Evolutionary conservation across 495 filamentous ascomycete genomes (phyloP), one percentile per base, ranked within the genome.

Genomic region (Penicillium steckii): DNA sequence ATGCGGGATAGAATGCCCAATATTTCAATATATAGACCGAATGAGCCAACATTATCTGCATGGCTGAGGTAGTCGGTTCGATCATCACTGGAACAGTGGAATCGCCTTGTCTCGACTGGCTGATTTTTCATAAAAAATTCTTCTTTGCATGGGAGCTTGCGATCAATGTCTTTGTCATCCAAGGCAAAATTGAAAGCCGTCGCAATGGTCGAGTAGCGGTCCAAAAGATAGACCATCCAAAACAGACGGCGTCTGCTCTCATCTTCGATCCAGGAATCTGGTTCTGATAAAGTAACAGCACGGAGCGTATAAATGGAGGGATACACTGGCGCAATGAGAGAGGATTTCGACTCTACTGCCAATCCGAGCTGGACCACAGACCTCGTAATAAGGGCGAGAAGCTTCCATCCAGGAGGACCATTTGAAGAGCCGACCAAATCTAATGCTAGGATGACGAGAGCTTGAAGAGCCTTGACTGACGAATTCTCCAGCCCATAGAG

Each of bases 161-260:
- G 82, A 61, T 95, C 89, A 44, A 96, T 93, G 55, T 95, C 90
- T 56, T 85, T 88, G 58, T 95, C 89, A 54, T 90, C 85, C 43
- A 96, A 70, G 2, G 88, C 88, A 67, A 96, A 92, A 63, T 95
- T 89, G 56, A 96, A 94, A 3, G 90, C 89, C 0, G 91, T 96
- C 0, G 89, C 85, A 40, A 95, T 82, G 1, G 90, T 95, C 1
- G 91, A 90, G 58, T 94, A 95, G 33, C 91, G 79, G 68, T 96
- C 91, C 27, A 96, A 77, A 23, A 95, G 65, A 60, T 94, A 96
- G 23, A 95, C 85, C 87, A 91, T 92, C 91, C 91, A 96, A 72
- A 96, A 95, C 1, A 95, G 72, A 6, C 91, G 77, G 33, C 91
- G 76, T 33, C 89, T 75, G 40, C 89, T 85, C 61, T 96, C 91